Base-by-base conservation (phyloP, 768 basidiomycete genomes). In the Mycena kentingensis region DNA sequence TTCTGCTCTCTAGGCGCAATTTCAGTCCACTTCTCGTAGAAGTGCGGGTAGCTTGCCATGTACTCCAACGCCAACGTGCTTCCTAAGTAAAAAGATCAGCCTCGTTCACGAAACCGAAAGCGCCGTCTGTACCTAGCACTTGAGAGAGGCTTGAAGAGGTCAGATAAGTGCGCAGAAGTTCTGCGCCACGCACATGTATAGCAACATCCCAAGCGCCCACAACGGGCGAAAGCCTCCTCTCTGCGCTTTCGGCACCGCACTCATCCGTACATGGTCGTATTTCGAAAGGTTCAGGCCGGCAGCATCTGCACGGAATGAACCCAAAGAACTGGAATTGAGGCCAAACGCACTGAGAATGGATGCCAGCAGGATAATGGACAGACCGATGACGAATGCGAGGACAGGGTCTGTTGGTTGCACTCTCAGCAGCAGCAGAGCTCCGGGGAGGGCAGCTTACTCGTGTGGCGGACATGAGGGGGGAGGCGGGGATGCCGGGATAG, bases 211-310 rank as follows among this genome's bases (percentile, higher is more conserved):
- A 4, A 93, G 77, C 5, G 95, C 73, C 93, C 95, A 96, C 61
- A 94, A 70, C 0, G 92, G 90, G 28, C 95, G 80, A 69, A 87
- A 96, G 66, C 93, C 92, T 55, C 77, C 80, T 63, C 75, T 78
- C 29, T 93, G 78, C 11, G 85, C 70, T 68, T 88, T 90, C 15
- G 95, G 95, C 43, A 96, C 73, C 22, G 77, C 74, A 57, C 77
- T 87, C 22, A 87, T 91, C 38, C 86, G 59, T 49, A 88, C 85
- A 81, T 95, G 93, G 72, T 97, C 95, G 35, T 96, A 73, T 70
- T 98, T 98, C 31, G 93, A 94, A 53, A 98, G 75, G 65, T 97
- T 98, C 35, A 98, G 77, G n/a, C 95, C 95, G 0, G 88, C 90
- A n/a, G n/a, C n/a, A n/a, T n/a, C n/a, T n/a, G n/a, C n/a, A n/a